Conservation (phyloP, 164 flowering plant species). For the Platanus orientalis region DNA sequence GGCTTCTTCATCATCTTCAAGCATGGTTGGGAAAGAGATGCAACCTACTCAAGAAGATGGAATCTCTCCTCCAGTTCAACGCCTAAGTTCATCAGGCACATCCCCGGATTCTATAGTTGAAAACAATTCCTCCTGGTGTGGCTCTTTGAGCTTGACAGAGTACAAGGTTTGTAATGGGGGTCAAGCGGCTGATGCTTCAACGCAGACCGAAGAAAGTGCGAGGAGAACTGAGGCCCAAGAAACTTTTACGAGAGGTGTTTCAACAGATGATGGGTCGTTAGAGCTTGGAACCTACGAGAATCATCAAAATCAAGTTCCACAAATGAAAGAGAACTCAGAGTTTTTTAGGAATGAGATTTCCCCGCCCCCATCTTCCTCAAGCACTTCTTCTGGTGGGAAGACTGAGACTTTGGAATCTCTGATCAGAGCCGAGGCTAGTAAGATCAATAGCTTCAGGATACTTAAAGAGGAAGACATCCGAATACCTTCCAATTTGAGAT, state of each 20-base stretch:
- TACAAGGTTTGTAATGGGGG: slow-evolving; percentile 56
- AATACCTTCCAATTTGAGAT: slow-evolving; percentile 40
- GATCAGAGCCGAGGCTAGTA: slow-evolving; percentile 76
- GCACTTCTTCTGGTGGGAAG: slow-evolving; percentile 69
- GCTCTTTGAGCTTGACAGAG: slow-evolving; percentile 57
- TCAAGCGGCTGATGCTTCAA: slow-evolving; percentile 73
- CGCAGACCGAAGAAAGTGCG: slow-evolving; percentile 71
- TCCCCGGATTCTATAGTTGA: slow-evolving; percentile 54
- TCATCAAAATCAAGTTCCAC: slow-evolving; percentile 20
- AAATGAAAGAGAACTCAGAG: slow-evolving; percentile 39
- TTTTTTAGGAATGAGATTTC: slow-evolving; percentile 40
- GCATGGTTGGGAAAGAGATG: slow-evolving; percentile 49
- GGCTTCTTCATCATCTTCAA: slow-evolving; percentile 65
- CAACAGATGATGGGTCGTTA: slow-evolving; percentile 62
- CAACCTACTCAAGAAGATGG: slow-evolving; percentile 66
- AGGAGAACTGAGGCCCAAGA: slow-evolving; percentile 30
- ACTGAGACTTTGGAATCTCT: slow-evolving; percentile 85
- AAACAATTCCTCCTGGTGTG: slow-evolving; percentile 44
- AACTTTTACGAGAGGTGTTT: slow-evolving; percentile 82
- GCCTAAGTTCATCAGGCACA: slow-evolving; percentile 39
- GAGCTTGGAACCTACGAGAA: slow-evolving; percentile 32
- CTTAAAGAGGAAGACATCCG: slow-evolving; percentile 62
- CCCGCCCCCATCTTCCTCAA: slow-evolving; percentile 59
- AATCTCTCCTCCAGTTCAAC: slow-evolving; percentile 45
- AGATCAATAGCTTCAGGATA: slow-evolving; percentile 65